Conservation (phyloP, 2,329 filamentous ascomycete genomes). For the Fusarium sp. region DNA sequence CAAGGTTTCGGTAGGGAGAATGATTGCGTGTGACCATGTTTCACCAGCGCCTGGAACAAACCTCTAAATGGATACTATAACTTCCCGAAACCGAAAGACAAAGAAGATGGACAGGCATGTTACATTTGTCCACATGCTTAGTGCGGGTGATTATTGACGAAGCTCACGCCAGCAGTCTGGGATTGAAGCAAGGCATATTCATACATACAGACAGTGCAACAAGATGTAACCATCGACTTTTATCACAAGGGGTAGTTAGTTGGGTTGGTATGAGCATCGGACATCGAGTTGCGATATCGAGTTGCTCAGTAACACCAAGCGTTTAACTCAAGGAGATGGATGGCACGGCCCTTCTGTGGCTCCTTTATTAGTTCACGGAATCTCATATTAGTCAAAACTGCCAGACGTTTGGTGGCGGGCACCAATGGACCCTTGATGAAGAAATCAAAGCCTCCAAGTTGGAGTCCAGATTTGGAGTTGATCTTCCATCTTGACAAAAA, state of each 20-base stretch:
- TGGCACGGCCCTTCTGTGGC: slow-evolving; percentile 33
- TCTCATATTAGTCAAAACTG: slow-evolving; percentile 30
- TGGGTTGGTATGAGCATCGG: not conserved
- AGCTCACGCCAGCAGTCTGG: slow-evolving; percentile 3
- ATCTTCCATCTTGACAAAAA: slow-evolving; percentile 40
- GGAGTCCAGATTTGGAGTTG: slow-evolving; percentile 35
- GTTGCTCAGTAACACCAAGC: slow-evolving; percentile 4
- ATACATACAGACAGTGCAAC: not conserved
- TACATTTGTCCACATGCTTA: slow-evolving; percentile 17
- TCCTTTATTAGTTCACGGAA: slow-evolving; percentile 14
- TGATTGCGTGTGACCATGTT: slow-evolving; percentile 42
- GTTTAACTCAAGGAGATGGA: too few species aligned
- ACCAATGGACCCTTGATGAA: slow-evolving; percentile 30
- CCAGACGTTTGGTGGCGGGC: slow-evolving; percentile 26
- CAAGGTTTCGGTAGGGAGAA: slow-evolving; percentile 7
- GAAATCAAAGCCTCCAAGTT: slow-evolving; percentile 18
- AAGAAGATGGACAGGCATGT: slow-evolving; percentile 14
- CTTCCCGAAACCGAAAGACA: slow-evolving; percentile 13
- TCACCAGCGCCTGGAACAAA: slow-evolving; percentile 38
- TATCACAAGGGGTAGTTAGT: not conserved
- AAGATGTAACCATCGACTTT: not conserved
- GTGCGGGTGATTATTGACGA: slow-evolving; percentile 4
- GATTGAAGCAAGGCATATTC: slow-evolving; percentile 6
- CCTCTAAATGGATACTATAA: slow-evolving; percentile 19
- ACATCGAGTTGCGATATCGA: slow-evolving; percentile 1